Base-by-base conservation (phyloP, 2,329 filamentous ascomycete genomes). In the Penicillium palitans region DNA sequence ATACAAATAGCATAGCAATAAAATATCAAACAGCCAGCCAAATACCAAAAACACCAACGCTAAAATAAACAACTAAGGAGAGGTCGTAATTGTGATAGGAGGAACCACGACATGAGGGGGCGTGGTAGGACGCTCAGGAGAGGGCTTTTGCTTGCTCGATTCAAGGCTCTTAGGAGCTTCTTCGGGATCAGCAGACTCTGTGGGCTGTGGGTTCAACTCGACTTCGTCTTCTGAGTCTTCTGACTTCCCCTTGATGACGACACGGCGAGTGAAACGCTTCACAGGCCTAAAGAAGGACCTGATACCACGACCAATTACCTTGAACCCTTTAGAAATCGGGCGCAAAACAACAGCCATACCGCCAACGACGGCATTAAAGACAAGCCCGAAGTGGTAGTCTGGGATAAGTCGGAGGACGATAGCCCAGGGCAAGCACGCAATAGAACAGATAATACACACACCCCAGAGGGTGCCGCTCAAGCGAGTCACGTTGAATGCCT, bases 401-500 rank as follows among this genome's bases (percentile, higher is more conserved):
- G 95, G 95, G 52, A 98, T 83, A 27, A 91, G 81, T 48, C 95
- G 90, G 59, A 98, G 88, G 33, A 90, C 78, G 25, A 93, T 81
- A 58, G 91, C 95, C 55, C 96, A 82, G 0, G 92, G 91, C 31
- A 98, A 86, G 19, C 93, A 96, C n/a, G 96, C 76, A 64, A 89
- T 80, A 33, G 93, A 92, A 39, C 96, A 84, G 27, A 95, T 81
- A 57, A 99, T 83, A 8, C 92, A 96, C 66, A 95, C 89, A 8
- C 81, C 93, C 95, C 93, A 98, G 72, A 96, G 89, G 13, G 82
- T 78, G n/a, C 84, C 84, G 19, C 87, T 87, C 65, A 97, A 81
- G 1, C 80, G 78, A 1, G 81, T 82, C 60, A 96, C 91, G 50
- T 85, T 84, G 80, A 98, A 96, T 2, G 93, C 91, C 9, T 80